Percentiles rank a stretch among this genome's conserved stretches.
These are phyloP conservation scores for Vaccinium corymbosum DNA, from an alignment of 148 eudicot genomes.

Conservation along the genomic window DNA sequence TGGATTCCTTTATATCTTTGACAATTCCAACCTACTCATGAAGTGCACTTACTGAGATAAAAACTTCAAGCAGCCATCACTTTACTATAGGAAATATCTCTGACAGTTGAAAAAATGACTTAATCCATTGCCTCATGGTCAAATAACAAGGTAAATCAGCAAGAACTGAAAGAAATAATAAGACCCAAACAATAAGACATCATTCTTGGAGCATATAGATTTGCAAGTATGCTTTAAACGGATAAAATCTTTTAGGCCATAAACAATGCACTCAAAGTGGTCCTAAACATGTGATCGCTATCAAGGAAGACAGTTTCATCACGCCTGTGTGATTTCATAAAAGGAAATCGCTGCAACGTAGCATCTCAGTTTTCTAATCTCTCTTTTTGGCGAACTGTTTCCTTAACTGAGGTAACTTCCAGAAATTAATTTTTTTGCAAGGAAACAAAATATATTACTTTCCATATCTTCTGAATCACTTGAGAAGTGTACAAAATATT, in stretches of 20 bases:
- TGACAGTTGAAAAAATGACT: background rate
- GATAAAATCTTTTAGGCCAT: background rate
- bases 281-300: background rate
- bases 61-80: constrained; percentile 1
- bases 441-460: background rate
- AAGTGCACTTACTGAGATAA: background rate
- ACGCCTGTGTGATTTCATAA: background rate
- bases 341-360: background rate
- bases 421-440: constrained; percentile 1
- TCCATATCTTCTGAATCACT: background rate
- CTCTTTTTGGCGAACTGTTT: background rate
- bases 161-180: background rate
- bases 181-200: background rate
- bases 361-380: background rate
- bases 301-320: background rate
- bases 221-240: background rate
- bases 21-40: constrained; percentile 78
- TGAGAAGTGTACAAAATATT: background rate
- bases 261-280: background rate
- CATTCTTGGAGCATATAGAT: background rate
- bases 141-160: background rate
- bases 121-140: background rate
- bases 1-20: constrained; percentile 86
- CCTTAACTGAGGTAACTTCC: background rate
- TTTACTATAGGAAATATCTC: background rate